Base-by-base conservation (phyloP, 2,329 filamentous ascomycete species). In the Tympanopsis confertula region DNA sequence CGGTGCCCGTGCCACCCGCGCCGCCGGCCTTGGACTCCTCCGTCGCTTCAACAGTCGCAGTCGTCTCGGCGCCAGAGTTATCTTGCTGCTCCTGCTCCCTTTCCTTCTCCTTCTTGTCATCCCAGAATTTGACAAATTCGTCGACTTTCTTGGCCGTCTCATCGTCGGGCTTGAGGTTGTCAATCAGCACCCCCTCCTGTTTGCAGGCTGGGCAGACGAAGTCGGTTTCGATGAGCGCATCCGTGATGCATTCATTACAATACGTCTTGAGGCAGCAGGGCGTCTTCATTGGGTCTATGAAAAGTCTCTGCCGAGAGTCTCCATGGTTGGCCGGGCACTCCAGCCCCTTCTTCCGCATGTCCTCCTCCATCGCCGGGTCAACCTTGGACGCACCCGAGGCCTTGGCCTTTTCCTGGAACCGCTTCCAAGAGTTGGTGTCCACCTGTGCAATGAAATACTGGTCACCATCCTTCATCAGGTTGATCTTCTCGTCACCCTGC, bases 231-330 rank as follows among this genome's bases (percentile, higher is more conserved):
- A 95, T 89, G 63, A 98, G 80, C 63, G 88, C 85, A 75, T 94
- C 94, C 59, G 91, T 93, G 65, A 98, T 95, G 82, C 91, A 98
- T 60, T 95, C 87, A 75, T 91, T 91, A 74, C 91, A 98, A 71
- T 94, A 98, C 57, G 88, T 95, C 74, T 84, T 93, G 66, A 84
- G 77, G 71, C 91, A 98, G 75, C 91, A 98, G 48, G 91, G 89
- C 56, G 91, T 96, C 76, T 94, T 94, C 73, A 93, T 91, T 74
- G 91, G 89, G 61, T 95, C 86, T 78, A 93, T 81, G 66, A 96
- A 95, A 74, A 94, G 82, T 63, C 86, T 88, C 66, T 93, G 93
- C 22, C 22, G 22, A 7, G 22, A 7, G 22, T 26, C 22, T 26
- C 22, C 22, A n/a, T 26, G 22, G 78, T 96, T 89, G 71, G 96